Evolutionary conservation across 2,329 filamentous ascomycete species (phyloP).

Genomic region (Fusarium sp.): DNA sequence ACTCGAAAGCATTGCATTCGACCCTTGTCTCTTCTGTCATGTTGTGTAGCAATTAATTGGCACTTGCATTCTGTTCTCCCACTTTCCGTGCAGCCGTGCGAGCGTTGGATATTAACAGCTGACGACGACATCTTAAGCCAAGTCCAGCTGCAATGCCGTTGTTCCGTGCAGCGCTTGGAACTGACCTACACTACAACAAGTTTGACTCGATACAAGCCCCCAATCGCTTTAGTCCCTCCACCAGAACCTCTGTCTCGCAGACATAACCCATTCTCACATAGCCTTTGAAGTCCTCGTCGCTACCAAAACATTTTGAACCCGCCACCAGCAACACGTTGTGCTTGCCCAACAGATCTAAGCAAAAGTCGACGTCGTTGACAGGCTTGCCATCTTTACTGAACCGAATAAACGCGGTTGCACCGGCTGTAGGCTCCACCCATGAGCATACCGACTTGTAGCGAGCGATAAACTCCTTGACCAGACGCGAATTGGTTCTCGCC

Average conservation of each 20-base stretch:
- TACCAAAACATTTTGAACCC: constrained; percentile 79
- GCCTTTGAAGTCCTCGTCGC: constrained; percentile 73
- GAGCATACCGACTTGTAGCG: constrained; percentile 71
- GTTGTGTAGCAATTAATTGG: constrained; percentile 27
- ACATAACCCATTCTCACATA: constrained; percentile 84
- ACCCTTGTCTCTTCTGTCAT: constrained; percentile 19
- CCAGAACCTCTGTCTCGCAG: constrained; percentile 75
- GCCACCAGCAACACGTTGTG: constrained; percentile 81
- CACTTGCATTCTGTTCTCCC: constrained; percentile 27
- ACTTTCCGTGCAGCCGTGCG: constrained; percentile 26
- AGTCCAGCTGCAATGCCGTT: constrained; percentile 37
- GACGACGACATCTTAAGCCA: constrained; percentile 46
- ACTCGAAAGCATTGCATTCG: constrained; percentile 12
- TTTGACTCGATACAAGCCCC: constrained; percentile 53
- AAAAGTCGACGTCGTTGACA: constrained; percentile 80
- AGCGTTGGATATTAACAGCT: constrained; percentile 12
- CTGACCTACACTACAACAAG: constrained; percentile 11
- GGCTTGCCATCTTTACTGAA: constrained; percentile 71
- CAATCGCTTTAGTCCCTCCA: constrained; percentile 69
- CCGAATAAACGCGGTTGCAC: constrained; percentile 82
- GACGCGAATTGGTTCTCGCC: constrained; percentile 73
- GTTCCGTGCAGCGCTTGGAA: constrained; percentile 25
- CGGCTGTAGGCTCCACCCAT: constrained; percentile 81
- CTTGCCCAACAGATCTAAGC: constrained; percentile 73
- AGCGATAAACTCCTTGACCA: constrained; percentile 76